Base-by-base conservation (phyloP, 2,329 filamentous ascomycete species). In the Arachnopeziza araneosa region DNA sequence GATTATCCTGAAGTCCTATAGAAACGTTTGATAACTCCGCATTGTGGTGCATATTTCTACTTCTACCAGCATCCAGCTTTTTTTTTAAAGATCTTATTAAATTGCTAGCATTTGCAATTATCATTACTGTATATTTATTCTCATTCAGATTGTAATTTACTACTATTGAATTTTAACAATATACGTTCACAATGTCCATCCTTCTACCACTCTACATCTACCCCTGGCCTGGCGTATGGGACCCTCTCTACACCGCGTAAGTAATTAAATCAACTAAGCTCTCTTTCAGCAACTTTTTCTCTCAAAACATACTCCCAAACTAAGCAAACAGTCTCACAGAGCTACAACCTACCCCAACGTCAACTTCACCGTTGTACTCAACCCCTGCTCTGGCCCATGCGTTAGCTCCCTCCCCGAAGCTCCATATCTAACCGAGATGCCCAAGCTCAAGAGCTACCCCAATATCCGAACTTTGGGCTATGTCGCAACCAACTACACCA, bases 391-490 rank as follows among this genome's bases (percentile, higher is more conserved):
- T 66, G 66, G 70, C 1, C 76, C 76, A 0, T 75, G 75, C 1
- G 53, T 56, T 4, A 64, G 64, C 1, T 57, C 65, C 24, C 64
- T 64, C 17, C 75, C 75, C 0, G 72, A 74, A 55, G 60, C 63
- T 0, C 70, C 71, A 60, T 76, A 75, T 60, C 71, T 72, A 44
- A 57, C 64, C 10, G 72, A 67, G 0, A 68, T 78, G 21, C 64
- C 69, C 8, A 70, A 69, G 54, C 67, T 78, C 4, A 76, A 76
- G 59, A 67, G 63, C 8, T 74, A 74, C 56, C 21, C 69, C 52
- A 78, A 78, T 59, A 71, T 75, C 19, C 66, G 68, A 0, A 69
- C 73, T 1, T 62, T 78, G 12, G 76, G 76, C 12, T 78, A 78
- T 58, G 73, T 78, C 12, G 69, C 70, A 4, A 76, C 75, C 1